Percentiles rank a stretch among this genome's conserved stretches.
These are phyloP conservation scores for Phlyctochytrium planicorne DNA, from an alignment of 192 early-diverging fungal species.

Conservation along the genomic window DNA sequence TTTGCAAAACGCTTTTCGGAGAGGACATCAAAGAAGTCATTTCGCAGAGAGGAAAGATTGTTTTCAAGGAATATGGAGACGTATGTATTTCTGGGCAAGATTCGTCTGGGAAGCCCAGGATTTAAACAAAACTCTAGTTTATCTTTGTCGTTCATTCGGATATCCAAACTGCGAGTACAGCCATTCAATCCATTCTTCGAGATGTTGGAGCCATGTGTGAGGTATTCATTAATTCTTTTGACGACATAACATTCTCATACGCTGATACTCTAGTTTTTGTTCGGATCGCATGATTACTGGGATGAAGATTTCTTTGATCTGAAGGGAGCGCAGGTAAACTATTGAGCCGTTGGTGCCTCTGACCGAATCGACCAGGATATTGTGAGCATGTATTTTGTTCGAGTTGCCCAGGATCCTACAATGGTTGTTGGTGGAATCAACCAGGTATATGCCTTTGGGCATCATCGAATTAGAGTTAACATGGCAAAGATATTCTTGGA, in stretches of 20 bases:
- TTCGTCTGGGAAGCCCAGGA: not conserved
- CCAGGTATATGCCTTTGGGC: conserved; percentile 34
- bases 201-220: conserved; percentile 58
- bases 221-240: conserved; percentile 9
- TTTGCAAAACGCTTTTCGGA: conserved; percentile 52
- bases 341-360: not conserved
- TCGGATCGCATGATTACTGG: conserved; percentile 55
- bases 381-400: conserved; percentile 46
- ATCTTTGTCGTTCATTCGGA: conserved; percentile 57
- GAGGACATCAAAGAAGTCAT: conserved; percentile 58
- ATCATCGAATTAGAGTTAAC: not conserved
- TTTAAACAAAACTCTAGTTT: conserved; percentile 46
- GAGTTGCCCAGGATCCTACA: conserved; percentile 44
- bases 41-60: conserved; percentile 45
- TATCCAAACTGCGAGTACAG: conserved; percentile 38
- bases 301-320: conserved; percentile 62
- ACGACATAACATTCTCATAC: not conserved
- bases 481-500: conserved; percentile 50
- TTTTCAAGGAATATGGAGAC: conserved; percentile 56
- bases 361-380: conserved; percentile 49
- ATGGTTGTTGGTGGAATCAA: conserved; percentile 51
- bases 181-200: conserved; percentile 53
- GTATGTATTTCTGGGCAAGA: conserved; percentile 29
- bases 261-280: conserved; percentile 43
- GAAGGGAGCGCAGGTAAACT: conserved; percentile 50